Conservation (phyloP, 345 rosid genomes). For the Kandelia obovata region DNA sequence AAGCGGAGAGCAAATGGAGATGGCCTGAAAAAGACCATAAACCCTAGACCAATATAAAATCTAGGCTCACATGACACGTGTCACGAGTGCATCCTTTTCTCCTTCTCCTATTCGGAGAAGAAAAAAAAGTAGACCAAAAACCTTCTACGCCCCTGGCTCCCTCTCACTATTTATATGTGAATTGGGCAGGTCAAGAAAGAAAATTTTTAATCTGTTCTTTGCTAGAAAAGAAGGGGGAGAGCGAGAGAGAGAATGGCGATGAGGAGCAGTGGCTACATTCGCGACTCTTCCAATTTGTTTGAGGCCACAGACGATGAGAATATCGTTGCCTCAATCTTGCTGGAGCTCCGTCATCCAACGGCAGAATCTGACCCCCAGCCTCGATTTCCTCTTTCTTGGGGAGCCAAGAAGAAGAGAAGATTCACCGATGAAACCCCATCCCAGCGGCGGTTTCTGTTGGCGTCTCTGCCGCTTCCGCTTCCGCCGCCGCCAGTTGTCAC, state of each 20-base stretch:
- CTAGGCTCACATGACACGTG: slow-evolving; percentile 25
- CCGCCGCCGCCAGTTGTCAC: not conserved
- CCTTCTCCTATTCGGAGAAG: slow-evolving; percentile 11
- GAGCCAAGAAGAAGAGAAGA: slow-evolving; percentile 27
- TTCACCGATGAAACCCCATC: not conserved
- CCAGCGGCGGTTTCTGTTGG: not conserved
- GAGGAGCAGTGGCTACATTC: not conserved
- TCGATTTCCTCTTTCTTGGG: slow-evolving; percentile 25
- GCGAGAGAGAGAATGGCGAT: not conserved
- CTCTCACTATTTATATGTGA: not conserved
- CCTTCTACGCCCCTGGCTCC: not conserved
- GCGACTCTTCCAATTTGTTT: too few species aligned
- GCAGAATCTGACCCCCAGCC: not conserved
- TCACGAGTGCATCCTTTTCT: slow-evolving; percentile 15
- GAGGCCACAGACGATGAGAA: slow-evolving; percentile 13
- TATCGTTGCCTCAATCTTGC: slow-evolving; percentile 25
- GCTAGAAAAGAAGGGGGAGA: too few species aligned
- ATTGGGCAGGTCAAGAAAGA: too few species aligned
- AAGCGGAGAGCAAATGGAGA: too few species aligned
- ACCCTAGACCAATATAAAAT: not conserved
- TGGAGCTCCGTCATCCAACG: slow-evolving; percentile 20
- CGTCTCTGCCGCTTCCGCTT: not conserved
- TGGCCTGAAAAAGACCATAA: too few species aligned
- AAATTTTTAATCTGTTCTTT: too few species aligned
- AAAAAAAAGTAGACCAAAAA: slow-evolving; percentile 12